Evolutionary conservation across 208 protist genomes (phyloP), one percentile per base, ranked within the genome.

Genomic region (Leishmania major): DNA sequence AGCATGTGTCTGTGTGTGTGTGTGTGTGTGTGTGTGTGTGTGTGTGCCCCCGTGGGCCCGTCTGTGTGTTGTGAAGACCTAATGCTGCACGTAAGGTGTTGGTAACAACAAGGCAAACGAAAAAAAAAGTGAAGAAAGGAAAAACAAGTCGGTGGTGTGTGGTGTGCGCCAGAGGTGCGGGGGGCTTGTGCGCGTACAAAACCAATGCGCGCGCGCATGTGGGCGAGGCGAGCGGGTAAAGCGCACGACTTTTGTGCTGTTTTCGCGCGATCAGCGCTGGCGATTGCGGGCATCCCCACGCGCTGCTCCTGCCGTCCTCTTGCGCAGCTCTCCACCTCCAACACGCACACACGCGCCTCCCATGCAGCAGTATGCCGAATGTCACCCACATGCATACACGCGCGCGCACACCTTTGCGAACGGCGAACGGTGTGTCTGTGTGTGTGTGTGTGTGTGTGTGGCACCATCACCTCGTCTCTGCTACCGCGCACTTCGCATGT

Each of bases 1-100:
- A 31, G 62, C 31, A 25, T 67, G 37, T 78, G 13, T 40, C n/a
- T 49, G n/a, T 77, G 7, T 77, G 53, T 66, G 55, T 77, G 73
- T 22, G 19, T 55, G 37, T 57, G 45, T 28, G 35, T n/a, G 28
- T 28, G 60, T 55, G 51, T 66, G 49, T 37, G 28, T 25, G 40
- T 43, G 40, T 43, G 40, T 43, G 3, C 40, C 40, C 40, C 40
- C 40, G 40, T 43, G 40, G 40, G 40, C 40, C 40, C 40, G 43
- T 45, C 49, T 53, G 49, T 19, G 49, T 53, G 13, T 37, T 79
- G 17, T 71, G 62, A 25, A 40, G 47, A 31, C 28, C 28, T 55
- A 55, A 55, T 55, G 51, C 51, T 31, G 59, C 59, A 64, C 28
- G 15, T 64, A 64, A 64, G 28, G 28, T 11, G 28, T 64, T 64